Base-by-base conservation (phyloP, 345 rosid genomes). In the Salix udensis region DNA sequence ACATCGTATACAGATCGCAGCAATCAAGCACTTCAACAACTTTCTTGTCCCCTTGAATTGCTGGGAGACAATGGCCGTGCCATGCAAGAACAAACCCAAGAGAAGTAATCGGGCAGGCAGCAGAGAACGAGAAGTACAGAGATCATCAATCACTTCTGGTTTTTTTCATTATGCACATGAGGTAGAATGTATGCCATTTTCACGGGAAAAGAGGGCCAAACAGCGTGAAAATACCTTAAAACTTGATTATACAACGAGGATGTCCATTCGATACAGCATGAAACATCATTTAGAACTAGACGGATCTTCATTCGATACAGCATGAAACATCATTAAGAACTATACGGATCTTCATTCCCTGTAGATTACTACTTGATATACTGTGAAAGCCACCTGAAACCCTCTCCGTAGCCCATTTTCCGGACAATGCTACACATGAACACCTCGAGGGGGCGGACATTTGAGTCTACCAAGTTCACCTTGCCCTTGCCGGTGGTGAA, bases 391-490 rank as follows among this genome's bases (percentile, higher is more conserved):
- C 94, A 90, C 84, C 87, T 90, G 82, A 89, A 90, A 26, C 94
- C 94, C 14, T 90, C 94, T 37, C 94, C 92, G 2, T 88, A 90
- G 16, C 94, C 94, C 94, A 90, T 88, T 80, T 90, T 90, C 39
- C 91, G 89, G 74, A 88, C 94, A 65, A 90, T 87, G 85, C 94
- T 90, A 52, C 94, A 90, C 94, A 88, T 88, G 84, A 87, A 90
- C 10, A 90, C 91, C 83, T 90, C 92, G 7, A 90, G 88, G 7
- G 94, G 91, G 0, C 91, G 94, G 65, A 88, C 87, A 31, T 78
- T 83, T 28, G 91, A 80, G 73, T 86, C 89, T 23, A 70, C 88
- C 36, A 88, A 79, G 19, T 82, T 81, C 8, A 88, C 90, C 78
- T 85, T 88, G 1, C 94, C 92, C 79, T 90, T 90, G 70, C 94